These are phyloP conservation scores for Lycium barbarum DNA, from an alignment of 257 asterid species.

Conservation along the genomic window DNA sequence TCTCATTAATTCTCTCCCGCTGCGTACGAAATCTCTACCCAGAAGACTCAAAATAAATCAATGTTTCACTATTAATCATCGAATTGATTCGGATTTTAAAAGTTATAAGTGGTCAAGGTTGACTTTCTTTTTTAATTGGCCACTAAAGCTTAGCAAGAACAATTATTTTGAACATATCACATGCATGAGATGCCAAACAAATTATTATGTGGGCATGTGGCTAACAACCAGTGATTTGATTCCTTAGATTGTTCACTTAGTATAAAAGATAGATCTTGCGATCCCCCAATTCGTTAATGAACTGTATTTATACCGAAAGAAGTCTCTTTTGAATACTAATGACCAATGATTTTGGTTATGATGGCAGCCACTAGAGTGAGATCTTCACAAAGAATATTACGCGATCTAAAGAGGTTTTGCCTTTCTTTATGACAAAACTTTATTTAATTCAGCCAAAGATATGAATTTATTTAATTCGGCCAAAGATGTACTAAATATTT, in stretches of 20 bases:
- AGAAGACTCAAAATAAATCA: constrained; percentile 2
- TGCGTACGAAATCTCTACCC: not conserved
- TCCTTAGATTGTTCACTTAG: not conserved
- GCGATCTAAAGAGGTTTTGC: not conserved
- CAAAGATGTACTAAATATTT: too few species aligned
- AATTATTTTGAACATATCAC: constrained; percentile 14
- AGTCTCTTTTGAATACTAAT: constrained; percentile 7
- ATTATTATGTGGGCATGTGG: constrained; percentile 1
- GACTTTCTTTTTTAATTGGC: not conserved
- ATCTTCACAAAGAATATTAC: not conserved
- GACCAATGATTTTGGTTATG: constrained; percentile 15
- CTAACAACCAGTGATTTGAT: not conserved
- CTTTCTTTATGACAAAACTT: constrained; percentile 1
- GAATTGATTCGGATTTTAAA: constrained; percentile 17
- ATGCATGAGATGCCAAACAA: constrained; percentile 25
- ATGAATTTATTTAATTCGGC: not conserved
- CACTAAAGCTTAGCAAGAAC: not conserved
- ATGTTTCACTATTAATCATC: not conserved
- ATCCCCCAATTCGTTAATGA: not conserved
- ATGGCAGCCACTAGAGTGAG: constrained; percentile 26
- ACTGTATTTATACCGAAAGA: not conserved
- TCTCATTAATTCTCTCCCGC: not conserved
- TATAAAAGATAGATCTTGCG: not conserved
- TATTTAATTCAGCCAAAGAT: not conserved
- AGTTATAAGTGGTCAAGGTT: not conserved